Evolutionary conservation across 495 filamentous ascomycete genomes (phyloP).

Genomic region (Trichoderma parareesei): DNA sequence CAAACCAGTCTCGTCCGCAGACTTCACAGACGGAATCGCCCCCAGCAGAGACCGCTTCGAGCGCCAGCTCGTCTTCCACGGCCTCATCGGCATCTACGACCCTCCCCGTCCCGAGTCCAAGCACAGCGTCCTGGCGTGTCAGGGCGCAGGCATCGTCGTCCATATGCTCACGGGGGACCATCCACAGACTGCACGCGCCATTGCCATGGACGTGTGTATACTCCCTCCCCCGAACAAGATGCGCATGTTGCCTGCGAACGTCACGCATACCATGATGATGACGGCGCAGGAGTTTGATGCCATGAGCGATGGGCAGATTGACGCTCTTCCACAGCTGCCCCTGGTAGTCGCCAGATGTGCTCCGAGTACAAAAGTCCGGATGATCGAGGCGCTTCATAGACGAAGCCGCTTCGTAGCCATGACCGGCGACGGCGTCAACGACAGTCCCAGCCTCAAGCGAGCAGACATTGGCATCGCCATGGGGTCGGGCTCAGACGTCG

Average conservation of each 20-base stretch:
- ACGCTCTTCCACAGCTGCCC: conserved; percentile 32
- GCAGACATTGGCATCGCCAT: conserved; percentile 64
- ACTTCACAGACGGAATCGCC: conserved; percentile 6
- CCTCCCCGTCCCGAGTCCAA: conserved; percentile 56
- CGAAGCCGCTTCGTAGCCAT: conserved; percentile 37
- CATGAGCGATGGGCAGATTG: conserved; percentile 38
- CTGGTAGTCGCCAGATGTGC: conserved; percentile 41
- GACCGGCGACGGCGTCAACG: conserved; percentile 64
- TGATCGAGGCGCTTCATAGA: conserved; percentile 38
- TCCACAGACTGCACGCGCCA: conserved; percentile 52
- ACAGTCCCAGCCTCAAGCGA: conserved; percentile 55
- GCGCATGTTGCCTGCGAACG: conserved; percentile 23
- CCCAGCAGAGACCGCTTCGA: conserved; percentile 10
- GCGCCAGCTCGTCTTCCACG: conserved; percentile 44
- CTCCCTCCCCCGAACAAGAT: conserved; percentile 31
- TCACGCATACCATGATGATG: conserved; percentile 32
- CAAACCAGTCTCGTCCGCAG: conserved; percentile 12
- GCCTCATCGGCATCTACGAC: conserved; percentile 59
- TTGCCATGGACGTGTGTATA: conserved; percentile 40
- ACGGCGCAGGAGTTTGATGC: conserved; percentile 36
- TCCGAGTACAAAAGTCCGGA: conserved; percentile 39
- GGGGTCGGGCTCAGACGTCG: conserved; percentile 24
- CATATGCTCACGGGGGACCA: conserved; percentile 62
- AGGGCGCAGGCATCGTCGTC: conserved; percentile 48
- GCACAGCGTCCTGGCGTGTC: conserved; percentile 25